A percentile compares a stretch with the other conserved stretches of the same genome.
Conservation (phyloP, 106 monocot genomes). For the Dioscorea zingiberensis region DNA sequence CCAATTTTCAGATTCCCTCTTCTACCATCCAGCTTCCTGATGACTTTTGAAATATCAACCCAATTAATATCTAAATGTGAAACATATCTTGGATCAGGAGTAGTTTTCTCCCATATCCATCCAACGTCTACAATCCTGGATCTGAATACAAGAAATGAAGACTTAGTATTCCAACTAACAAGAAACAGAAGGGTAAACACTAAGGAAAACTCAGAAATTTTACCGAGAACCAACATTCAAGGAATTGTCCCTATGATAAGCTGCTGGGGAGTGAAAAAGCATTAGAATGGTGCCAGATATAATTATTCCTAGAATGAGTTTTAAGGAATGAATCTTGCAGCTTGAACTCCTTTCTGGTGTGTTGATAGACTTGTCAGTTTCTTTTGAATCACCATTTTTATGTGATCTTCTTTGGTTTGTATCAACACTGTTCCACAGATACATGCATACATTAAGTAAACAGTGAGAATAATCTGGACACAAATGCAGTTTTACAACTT, state of each 20-base stretch:
- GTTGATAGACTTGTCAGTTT: slow-evolving; percentile 10
- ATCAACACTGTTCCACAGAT: slow-evolving; percentile 26
- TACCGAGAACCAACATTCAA: slow-evolving; percentile 16
- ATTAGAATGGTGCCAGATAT: slow-evolving; percentile 21
- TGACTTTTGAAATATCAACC: slow-evolving; percentile 31
- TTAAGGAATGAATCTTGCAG: slow-evolving; percentile 26
- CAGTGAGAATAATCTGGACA: too few relatives aligned
- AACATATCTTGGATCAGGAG: slow-evolving; percentile 39
- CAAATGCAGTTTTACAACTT: too few relatives aligned
- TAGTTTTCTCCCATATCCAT: slow-evolving; percentile 51
- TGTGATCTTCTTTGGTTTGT: slow-evolving; percentile 17
- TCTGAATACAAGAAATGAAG: slow-evolving; percentile 8
- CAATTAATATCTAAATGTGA: slow-evolving; percentile 58
- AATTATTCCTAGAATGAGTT: slow-evolving; percentile 25
- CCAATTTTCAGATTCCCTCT: slow-evolving; percentile 31
- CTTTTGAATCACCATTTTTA: slow-evolving; percentile 20
- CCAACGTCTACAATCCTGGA: slow-evolving; percentile 39
- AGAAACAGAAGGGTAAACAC: background rate
- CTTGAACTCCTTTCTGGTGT: slow-evolving; percentile 14
- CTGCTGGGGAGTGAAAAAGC: slow-evolving; percentile 17
- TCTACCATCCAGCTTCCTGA: slow-evolving; percentile 16
- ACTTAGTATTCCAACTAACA: background rate
- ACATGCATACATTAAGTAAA: background rate
- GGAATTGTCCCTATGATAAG: slow-evolving; percentile 5
- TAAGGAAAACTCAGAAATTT: background rate